Conservation (phyloP, 371 early-diverging fungal species). For the Spraguea lophii region DNA sequence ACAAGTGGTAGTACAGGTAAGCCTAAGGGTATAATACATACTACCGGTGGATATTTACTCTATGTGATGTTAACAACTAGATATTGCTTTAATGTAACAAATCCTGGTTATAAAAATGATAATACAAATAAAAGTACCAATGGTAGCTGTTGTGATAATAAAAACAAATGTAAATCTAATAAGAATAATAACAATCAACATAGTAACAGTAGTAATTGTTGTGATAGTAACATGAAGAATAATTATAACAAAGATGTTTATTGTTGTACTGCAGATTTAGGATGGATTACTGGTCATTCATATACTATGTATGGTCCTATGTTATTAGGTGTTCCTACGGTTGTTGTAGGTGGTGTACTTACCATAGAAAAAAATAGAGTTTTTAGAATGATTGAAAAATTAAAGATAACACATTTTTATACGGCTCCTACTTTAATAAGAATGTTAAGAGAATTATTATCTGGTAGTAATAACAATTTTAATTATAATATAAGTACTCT, state of each 20-base stretch:
- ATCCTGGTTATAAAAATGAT: too few relatives aligned
- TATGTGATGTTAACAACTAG: slow-evolving; percentile 60
- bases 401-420: slow-evolving; percentile 74
- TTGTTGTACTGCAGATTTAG: slow-evolving; percentile 44
- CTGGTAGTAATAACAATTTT: background rate
- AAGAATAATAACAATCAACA: too few relatives aligned
- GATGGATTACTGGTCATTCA: slow-evolving; percentile 78
- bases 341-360: slow-evolving; percentile 66
- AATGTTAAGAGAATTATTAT: slow-evolving; percentile 51
- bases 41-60: slow-evolving; percentile 74
- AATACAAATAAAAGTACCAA: too few relatives aligned
- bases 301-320: slow-evolving; percentile 72
- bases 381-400: slow-evolving; percentile 60
- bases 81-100: slow-evolving; percentile 50
- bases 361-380: slow-evolving; percentile 62
- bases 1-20: slow-evolving; percentile 66
- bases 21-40: slow-evolving; percentile 72
- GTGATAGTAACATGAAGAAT: too few relatives aligned
- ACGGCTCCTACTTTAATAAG: slow-evolving; percentile 93
- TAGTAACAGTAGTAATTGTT: too few relatives aligned
- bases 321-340: slow-evolving; percentile 57
- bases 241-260: slow-evolving; percentile 68
- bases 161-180: too few relatives aligned
- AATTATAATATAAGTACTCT: slow-evolving; percentile 46
- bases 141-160: too few relatives aligned